Conservation (phyloP, 768 basidiomycete species). For the Phaffia tasmanica region DNA sequence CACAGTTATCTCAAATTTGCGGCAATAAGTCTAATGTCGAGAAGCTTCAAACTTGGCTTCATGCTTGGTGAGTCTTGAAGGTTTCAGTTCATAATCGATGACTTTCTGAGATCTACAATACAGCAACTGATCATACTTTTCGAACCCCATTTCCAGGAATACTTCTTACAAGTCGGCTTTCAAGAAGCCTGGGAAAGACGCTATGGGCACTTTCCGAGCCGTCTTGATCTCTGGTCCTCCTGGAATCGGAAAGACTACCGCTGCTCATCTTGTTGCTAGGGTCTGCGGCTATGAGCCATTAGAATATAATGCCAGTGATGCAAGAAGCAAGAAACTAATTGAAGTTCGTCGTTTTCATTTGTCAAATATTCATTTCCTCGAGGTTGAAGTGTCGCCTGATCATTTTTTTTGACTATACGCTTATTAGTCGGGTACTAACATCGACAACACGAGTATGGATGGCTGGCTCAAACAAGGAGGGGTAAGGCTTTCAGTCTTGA, state of each 20-base stretch:
- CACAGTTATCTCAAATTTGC: constrained; percentile 74
- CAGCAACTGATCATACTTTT: neutral
- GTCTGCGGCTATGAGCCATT: constrained; percentile 84
- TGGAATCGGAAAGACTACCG: constrained; percentile 95
- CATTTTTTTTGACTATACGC: neutral
- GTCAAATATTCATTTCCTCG: neutral
- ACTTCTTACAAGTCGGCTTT: constrained; percentile 61
- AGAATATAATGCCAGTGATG: constrained; percentile 92
- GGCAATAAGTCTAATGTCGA: constrained; percentile 90
- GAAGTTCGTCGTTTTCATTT: constrained; percentile 49
- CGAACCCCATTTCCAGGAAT: constrained; percentile 48
- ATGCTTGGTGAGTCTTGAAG: constrained; percentile 57
- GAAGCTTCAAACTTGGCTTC: constrained; percentile 74
- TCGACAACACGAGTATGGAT: constrained; percentile 78
- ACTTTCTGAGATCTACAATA: neutral
- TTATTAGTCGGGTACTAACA: constrained; percentile 68
- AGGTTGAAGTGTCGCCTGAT: neutral
- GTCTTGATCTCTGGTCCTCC: constrained; percentile 86
- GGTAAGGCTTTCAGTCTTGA: constrained; percentile 24
- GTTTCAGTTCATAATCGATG: constrained; percentile 6
- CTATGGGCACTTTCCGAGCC: constrained; percentile 73
- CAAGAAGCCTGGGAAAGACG: constrained; percentile 88
- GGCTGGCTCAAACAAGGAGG: constrained; percentile 49
- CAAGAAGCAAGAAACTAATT: constrained; percentile 89
- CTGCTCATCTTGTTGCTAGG: constrained; percentile 83